Evolutionary conservation across 2,329 filamentous ascomycete genomes (phyloP).

Genomic region (Aspergillus hortae): DNA sequence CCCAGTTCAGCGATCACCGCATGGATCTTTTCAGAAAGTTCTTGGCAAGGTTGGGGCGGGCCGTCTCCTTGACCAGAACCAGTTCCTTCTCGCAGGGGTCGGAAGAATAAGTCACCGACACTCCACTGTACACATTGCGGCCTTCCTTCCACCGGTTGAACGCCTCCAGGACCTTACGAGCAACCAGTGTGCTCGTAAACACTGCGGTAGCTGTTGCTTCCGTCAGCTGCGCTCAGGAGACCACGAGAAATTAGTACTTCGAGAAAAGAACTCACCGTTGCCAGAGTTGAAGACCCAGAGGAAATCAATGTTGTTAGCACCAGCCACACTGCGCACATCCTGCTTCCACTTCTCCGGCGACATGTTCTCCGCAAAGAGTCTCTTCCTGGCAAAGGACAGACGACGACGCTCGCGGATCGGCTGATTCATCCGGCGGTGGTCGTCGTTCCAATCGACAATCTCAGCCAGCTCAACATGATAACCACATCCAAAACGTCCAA

Average conservation of each 20-base stretch:
- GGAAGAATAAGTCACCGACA: conserved; percentile 36
- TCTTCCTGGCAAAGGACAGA: conserved; percentile 38
- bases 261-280: conserved; percentile 32
- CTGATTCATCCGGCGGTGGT: conserved; percentile 33
- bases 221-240: conserved; percentile 11
- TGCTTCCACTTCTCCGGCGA: conserved; percentile 32
- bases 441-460: conserved; percentile 32
- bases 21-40: conserved; percentile 14
- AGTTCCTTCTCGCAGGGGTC: conserved; percentile 41
- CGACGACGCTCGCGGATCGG: conserved; percentile 38
- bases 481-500: conserved; percentile 31
- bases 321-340: conserved; percentile 32
- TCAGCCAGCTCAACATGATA: conserved; percentile 27
- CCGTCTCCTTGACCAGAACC: conserved; percentile 23
- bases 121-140: conserved; percentile 28
- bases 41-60: conserved; percentile 14
- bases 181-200: conserved; percentile 36
- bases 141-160: conserved; percentile 27
- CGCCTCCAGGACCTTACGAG: conserved; percentile 31
- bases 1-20: conserved; percentile 6
- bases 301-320: conserved; percentile 36
- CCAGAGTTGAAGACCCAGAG: conserved; percentile 42
- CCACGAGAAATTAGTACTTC: background rate
- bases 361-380: conserved; percentile 34
- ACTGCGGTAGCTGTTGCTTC: conserved; percentile 32